phyloP scores from a whole-genome alignment of 805 yeast species.

The Cyberlindnera mississippiensis region DNA sequence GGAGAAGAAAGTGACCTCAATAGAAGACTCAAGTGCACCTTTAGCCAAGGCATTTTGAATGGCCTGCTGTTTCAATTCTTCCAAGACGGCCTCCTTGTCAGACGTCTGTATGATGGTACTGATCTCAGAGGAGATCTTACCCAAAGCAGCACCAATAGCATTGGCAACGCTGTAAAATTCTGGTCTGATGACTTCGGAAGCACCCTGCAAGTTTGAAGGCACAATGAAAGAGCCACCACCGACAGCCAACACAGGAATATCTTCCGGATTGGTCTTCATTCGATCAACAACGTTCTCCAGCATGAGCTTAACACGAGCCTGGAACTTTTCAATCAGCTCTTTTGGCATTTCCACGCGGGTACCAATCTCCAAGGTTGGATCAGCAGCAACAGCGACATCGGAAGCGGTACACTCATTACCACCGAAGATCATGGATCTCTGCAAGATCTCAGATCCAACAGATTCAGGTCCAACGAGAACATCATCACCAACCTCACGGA shows the following conservation, averaged over 20 bases:
- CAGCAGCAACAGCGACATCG: constrained; percentile 31
- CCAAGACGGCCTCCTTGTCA: constrained; percentile 19
- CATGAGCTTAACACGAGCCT: constrained; percentile 18
- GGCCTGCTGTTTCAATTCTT: constrained; percentile 23
- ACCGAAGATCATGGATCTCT: constrained; percentile 38
- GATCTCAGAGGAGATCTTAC: constrained; percentile 34
- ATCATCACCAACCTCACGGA: constrained; percentile 27
- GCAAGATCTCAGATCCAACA: constrained; percentile 35
- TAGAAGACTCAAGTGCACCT: constrained; percentile 27
- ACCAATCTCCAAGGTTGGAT: constrained; percentile 12
- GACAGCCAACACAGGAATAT: constrained; percentile 40
- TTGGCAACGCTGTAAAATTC: constrained; percentile 42
- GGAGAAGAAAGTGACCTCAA: constrained; percentile 25
- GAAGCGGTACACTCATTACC: constrained; percentile 40
- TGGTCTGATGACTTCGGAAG: constrained; percentile 39
- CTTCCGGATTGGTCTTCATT: constrained; percentile 43
- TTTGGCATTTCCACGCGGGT: not conserved
- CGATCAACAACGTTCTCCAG: constrained; percentile 39
- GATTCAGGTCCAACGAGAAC: constrained; percentile 46
- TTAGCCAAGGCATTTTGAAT: constrained; percentile 20
- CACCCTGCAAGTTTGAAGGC: constrained; percentile 37
- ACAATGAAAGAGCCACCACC: constrained; percentile 50
- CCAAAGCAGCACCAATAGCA: constrained; percentile 49
- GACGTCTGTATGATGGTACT: constrained; percentile 8
- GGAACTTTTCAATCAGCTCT: constrained; percentile 15